Percentiles rank a stretch among this genome's conserved stretches.
These are phyloP conservation scores for Zasmidium citrigriseum DNA, from an alignment of 2,329 filamentous ascomycete genomes.

Conservation along the genomic window DNA sequence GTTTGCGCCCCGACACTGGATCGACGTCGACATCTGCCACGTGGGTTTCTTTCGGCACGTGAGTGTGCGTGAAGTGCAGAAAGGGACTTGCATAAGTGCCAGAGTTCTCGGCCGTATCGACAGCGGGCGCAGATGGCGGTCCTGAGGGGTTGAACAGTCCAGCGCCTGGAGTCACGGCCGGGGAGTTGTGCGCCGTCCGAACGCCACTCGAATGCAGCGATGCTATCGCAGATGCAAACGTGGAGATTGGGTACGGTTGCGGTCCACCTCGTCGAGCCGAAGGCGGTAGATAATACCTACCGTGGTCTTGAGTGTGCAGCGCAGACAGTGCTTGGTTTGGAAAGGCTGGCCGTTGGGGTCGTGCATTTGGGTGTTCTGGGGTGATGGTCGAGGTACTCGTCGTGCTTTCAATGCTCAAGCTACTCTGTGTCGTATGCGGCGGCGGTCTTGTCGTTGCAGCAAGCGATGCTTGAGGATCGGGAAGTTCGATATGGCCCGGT, in stretches of 20 bases:
- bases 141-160: conserved; percentile 46
- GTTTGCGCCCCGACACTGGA: conserved; percentile 83
- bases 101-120: conserved; percentile 33
- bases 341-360: conserved; percentile 38
- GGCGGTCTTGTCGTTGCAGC: conserved; percentile 34
- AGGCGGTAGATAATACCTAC: conserved; percentile 37
- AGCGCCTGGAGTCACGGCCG: conserved; percentile 44
- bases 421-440: conserved; percentile 43
- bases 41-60: conserved; percentile 67
- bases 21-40: conserved; percentile 90
- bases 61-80: conserved; percentile 51
- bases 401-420: conserved; percentile 42
- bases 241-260: conserved; percentile 44
- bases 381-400: conserved; percentile 38
- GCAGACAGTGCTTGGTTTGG: conserved; percentile 54
- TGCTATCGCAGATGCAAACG: conserved; percentile 43
- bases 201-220: conserved; percentile 42
- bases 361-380: conserved; percentile 23
- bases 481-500: conserved; percentile 20
- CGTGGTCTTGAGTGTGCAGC: conserved; percentile 48
- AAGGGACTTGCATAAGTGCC: conserved; percentile 52
- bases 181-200: conserved; percentile 48
- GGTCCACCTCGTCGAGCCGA: conserved; percentile 44
- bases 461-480: conserved; percentile 17
- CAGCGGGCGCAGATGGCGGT: conserved; percentile 32